A percentile compares a stretch with the other conserved stretches of the same genome.
phyloP scores from a whole-genome alignment of 2,329 filamentous ascomycete genomes.

The Colletotrichum viniferum region DNA sequence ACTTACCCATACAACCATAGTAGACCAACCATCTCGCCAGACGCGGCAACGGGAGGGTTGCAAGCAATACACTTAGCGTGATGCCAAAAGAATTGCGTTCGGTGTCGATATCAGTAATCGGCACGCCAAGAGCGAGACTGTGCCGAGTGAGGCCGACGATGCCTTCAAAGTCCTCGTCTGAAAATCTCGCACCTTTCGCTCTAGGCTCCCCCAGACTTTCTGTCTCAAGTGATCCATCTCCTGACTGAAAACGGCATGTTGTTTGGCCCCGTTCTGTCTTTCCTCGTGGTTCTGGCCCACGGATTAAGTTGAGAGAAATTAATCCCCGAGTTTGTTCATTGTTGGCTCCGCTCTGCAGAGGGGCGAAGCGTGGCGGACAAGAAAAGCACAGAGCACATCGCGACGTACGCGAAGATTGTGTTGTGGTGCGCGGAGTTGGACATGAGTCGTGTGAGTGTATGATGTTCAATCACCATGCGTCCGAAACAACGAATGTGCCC shows the following conservation, averaged over 20 bases:
- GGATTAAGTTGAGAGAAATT: constrained; percentile 9
- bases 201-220: neutral
- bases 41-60: neutral
- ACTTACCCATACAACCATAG: too few relatives aligned
- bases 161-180: neutral
- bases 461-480: neutral
- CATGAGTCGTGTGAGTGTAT: constrained; percentile 8
- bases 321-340: constrained; percentile 5
- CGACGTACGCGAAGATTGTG: neutral
- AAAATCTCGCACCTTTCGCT: neutral
- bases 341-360: constrained; percentile 6
- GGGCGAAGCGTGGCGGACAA: neutral
- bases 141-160: neutral
- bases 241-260: neutral
- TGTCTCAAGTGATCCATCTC: neutral
- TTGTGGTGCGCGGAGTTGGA: neutral
- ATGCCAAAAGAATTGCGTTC: neutral
- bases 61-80: neutral
- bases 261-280: neutral
- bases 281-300: neutral
- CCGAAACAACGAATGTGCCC: neutral
- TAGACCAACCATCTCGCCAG: neutral
- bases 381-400: constrained; percentile 5
- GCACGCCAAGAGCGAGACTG: neutral
- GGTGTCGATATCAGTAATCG: neutral